Conservation (phyloP, 2,329 filamentous ascomycete genomes). For the Hymenoscyphus albidus region DNA sequence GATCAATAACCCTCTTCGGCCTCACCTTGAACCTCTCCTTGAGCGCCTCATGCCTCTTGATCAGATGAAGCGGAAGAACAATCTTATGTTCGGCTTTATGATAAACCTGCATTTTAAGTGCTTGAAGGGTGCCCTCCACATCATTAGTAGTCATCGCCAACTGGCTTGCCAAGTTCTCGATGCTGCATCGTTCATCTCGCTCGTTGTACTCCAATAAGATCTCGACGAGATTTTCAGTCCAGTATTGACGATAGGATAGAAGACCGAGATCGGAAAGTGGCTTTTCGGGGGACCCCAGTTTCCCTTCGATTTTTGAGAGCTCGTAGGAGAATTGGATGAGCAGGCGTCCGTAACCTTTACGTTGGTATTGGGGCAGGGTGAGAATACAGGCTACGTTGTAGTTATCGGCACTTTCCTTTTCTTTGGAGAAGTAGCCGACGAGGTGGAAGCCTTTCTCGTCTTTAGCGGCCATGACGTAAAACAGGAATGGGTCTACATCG, state of each 20-base stretch:
- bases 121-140: conserved; percentile 90
- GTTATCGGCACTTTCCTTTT: conserved; percentile 93
- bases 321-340: conserved; percentile 98
- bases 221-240: conserved; percentile 92
- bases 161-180: conserved; percentile 74
- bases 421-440: conserved; percentile 99
- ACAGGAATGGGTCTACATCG: conserved; percentile 97
- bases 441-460: conserved; percentile 89
- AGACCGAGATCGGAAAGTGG: conserved; percentile 90
- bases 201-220: conserved; percentile 71
- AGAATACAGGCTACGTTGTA: conserved; percentile 99
- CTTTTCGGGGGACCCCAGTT: conserved; percentile 94
- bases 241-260: conserved; percentile 93
- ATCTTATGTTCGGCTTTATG: conserved; percentile 97
- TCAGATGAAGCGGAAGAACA: conserved; percentile 79
- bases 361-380: conserved; percentile 92
- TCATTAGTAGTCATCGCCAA: conserved; percentile 97
- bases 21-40: conserved; percentile 78
- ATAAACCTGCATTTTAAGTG: conserved; percentile 91
- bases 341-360: conserved; percentile 87
- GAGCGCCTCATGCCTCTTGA: conserved; percentile 60
- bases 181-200: conserved; percentile 68
- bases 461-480: conserved; percentile 94
- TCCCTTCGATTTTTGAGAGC: conserved; percentile 89
- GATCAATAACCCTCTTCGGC: conserved; percentile 71